These are phyloP conservation scores for Phytophthora quininea DNA, from an alignment of 352 stramenopile species.

Conservation along the genomic window DNA sequence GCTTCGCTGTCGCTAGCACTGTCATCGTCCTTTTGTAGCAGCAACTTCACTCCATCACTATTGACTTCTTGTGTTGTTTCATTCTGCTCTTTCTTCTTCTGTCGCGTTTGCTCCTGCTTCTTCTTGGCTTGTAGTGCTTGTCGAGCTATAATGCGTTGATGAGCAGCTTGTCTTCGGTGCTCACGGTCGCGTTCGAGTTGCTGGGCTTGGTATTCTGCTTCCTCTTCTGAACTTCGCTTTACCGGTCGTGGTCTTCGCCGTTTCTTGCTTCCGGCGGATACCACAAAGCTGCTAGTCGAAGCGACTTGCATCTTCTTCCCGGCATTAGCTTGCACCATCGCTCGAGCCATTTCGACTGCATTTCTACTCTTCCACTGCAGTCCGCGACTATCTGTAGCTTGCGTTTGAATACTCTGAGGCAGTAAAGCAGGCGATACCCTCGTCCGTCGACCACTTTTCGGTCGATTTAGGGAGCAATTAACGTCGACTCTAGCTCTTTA, in stretches of 20 bases:
- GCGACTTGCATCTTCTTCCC: conserved; percentile 2
- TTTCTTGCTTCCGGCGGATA: conserved; percentile 43
- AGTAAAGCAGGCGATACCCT: neutral
- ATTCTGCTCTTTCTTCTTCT: too few relatives aligned
- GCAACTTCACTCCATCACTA: too few relatives aligned
- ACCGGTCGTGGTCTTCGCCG: conserved; percentile 33
- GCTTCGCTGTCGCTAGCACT: conserved; percentile 35
- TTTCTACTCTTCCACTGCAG: conserved; percentile 40
- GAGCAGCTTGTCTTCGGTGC: conserved; percentile 52
- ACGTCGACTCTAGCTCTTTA: neutral
- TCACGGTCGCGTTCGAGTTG: conserved; percentile 57
- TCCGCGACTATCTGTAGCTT: neutral
- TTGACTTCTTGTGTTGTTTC: too few relatives aligned
- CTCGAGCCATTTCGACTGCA: conserved; percentile 40
- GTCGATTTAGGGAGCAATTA: conserved; percentile 2
- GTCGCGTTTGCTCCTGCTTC: conserved; percentile 40
- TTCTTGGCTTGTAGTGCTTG: conserved; percentile 58
- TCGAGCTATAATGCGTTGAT: conserved; percentile 60
- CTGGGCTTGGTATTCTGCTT: conserved; percentile 17
- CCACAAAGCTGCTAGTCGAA: conserved; percentile 45
- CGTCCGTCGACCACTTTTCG: conserved; percentile 1
- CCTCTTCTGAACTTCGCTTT: conserved; percentile 40
- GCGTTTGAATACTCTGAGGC: neutral
- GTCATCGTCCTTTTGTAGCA: too few relatives aligned
- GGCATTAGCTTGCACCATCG: conserved; percentile 38